phyloP scores from a whole-genome alignment of 1,284 basidiomycete species.

The Sporisorium reilianum region DNA sequence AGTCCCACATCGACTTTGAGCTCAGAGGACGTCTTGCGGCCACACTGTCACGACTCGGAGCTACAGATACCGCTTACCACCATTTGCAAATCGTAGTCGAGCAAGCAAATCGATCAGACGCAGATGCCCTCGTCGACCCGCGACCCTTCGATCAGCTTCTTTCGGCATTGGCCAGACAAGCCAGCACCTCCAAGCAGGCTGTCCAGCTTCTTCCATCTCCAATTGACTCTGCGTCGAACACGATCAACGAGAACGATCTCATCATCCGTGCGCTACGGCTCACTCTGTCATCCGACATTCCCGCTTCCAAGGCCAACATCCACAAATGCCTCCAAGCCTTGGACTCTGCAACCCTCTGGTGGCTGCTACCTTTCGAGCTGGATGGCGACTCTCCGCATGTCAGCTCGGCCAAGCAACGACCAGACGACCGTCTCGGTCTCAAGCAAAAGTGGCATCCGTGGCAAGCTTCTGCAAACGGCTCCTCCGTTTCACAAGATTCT shows the following conservation, averaged over 20 bases:
- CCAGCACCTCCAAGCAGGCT: background rate
- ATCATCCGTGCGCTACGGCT: constrained; percentile 37
- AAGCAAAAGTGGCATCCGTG: constrained; percentile 42
- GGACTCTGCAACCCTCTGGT: constrained; percentile 36
- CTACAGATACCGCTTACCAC: constrained; percentile 19
- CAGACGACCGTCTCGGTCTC: constrained; percentile 24
- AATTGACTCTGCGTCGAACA: constrained; percentile 8
- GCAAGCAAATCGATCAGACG: background rate
- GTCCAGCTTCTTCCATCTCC: constrained; percentile 33
- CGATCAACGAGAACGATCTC: constrained; percentile 19
- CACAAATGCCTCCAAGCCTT: constrained; percentile 35
- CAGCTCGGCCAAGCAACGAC: background rate
- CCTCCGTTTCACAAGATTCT: constrained; percentile 10
- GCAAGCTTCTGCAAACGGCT: constrained; percentile 22
- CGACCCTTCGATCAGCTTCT: constrained; percentile 49
- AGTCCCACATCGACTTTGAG: constrained; percentile 9
- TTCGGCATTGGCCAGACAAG: constrained; percentile 27
- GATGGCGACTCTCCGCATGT: background rate
- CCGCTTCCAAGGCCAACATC: constrained; percentile 29
- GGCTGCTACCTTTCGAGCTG: constrained; percentile 43
- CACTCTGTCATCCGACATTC: constrained; percentile 21
- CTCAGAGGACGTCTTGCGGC: constrained; percentile 37
- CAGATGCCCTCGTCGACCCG: constrained; percentile 18
- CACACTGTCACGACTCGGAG: constrained; percentile 22
- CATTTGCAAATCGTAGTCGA: constrained; percentile 15